These are phyloP conservation scores for Garcia nutans DNA, from an alignment of 345 rosid genomes.

Conservation along the genomic window DNA sequence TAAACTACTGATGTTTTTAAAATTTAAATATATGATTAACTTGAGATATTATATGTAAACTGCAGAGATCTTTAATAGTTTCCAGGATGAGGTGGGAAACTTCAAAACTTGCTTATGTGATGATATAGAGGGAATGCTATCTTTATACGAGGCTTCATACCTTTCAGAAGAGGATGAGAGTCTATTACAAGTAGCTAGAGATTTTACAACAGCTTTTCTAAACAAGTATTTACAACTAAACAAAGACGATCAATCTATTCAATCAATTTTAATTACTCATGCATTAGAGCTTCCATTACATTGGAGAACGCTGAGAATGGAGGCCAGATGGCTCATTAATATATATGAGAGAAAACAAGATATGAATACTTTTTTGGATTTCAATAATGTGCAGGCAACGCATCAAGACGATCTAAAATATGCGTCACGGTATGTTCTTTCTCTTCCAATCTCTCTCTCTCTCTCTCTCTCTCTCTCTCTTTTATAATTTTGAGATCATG, in stretches of 20 bases:
- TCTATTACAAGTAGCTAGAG: background rate
- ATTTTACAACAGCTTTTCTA: constrained; percentile 5
- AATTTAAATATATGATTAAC: no score
- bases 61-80: background rate
- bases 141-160: constrained; percentile 22
- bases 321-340: background rate
- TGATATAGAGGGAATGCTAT: constrained; percentile 13
- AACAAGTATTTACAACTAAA: background rate
- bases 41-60: no score
- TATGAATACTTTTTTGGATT: no score
- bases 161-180: constrained; percentile 18
- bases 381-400: background rate
- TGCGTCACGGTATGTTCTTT: background rate
- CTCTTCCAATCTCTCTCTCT: no score
- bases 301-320: background rate
- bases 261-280: constrained; percentile 23
- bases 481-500: no score
- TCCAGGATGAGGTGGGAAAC: background rate
- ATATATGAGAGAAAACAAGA: no score
- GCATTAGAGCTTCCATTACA: background rate
- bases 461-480: no score
- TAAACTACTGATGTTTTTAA: no score
- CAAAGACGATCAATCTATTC: background rate
- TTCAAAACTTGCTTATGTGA: background rate
- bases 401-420: background rate